Percentiles rank a stretch among this genome's conserved stretches.
Evolutionary conservation across 257 asterid genomes (phyloP).

Genomic region (Solanum tacnaense): DNA sequence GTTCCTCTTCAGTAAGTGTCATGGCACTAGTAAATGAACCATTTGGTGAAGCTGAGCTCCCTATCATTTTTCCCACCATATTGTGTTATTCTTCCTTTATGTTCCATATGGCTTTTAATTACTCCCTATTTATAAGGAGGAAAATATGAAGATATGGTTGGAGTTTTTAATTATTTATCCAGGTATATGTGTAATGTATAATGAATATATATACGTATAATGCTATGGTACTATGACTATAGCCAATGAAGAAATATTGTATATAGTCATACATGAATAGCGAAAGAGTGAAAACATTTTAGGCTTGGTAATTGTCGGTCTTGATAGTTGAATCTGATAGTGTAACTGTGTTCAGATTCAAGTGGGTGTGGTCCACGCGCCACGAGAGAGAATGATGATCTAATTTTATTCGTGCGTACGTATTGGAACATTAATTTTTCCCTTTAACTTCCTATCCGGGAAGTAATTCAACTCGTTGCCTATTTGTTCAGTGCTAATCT

Average conservation of each 20-base stretch:
- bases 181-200: not conserved
- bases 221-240: not conserved
- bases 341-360: not conserved
- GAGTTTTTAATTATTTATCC: not conserved
- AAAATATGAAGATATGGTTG: not conserved
- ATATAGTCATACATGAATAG: not conserved
- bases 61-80: not conserved
- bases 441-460: too few relatives aligned
- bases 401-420: not conserved
- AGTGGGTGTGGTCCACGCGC: not conserved
- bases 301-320: not conserved
- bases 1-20: slow-evolving; percentile 23
- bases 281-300: not conserved
- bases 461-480: too few relatives aligned
- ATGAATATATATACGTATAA: not conserved
- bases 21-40: slow-evolving; percentile 27
- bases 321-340: not conserved
- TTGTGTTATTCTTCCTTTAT: not conserved
- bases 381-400: not conserved
- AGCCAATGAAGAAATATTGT: not conserved
- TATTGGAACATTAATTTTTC: not conserved
- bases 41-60: not conserved
- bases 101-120: not conserved
- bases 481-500: too few relatives aligned
- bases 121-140: not conserved